phyloP scores from a whole-genome alignment of 441 rosid genomes.

The Arabidopsis hybrid region DNA sequence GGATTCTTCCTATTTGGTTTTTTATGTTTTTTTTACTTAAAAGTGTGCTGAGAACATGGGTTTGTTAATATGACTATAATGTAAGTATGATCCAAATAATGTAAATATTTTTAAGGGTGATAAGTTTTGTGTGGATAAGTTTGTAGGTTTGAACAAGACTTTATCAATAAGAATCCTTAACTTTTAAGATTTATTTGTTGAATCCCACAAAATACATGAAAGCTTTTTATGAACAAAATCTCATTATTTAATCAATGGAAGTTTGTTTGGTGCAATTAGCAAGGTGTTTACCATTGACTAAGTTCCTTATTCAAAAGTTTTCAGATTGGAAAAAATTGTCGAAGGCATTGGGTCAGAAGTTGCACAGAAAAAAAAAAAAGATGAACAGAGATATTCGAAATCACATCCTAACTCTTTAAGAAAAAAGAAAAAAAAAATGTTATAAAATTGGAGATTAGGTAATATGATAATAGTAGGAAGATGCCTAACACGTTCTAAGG shows the following conservation, averaged over 20 bases:
- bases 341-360: constrained; percentile 14
- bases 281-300: constrained; percentile 29
- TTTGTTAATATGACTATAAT: constrained; percentile 8
- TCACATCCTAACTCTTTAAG: constrained; percentile 9
- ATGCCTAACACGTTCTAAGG: constrained; percentile 38
- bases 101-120: too few species aligned
- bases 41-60: constrained; percentile 39
- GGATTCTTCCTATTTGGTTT: constrained; percentile 28
- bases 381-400: constrained; percentile 20
- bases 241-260: constrained; percentile 4
- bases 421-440: neutral
- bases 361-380: constrained; percentile 16
- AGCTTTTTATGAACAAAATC: constrained; percentile 20
- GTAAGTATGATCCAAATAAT: constrained; percentile 2
- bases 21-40: constrained; percentile 24
- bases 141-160: constrained; percentile 34
- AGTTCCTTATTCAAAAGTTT: constrained; percentile 26
- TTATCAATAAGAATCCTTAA: constrained; percentile 15
- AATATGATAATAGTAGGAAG: constrained; percentile 21
- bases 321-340: constrained; percentile 5
- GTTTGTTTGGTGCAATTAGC: constrained; percentile 26
- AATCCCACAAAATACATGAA: constrained; percentile 27
- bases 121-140: neutral
- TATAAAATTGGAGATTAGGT: constrained; percentile 2
- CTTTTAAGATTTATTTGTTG: neutral